Base-by-base conservation (phyloP, 176 grass and related monocot species). In the Cocos nucifera region DNA sequence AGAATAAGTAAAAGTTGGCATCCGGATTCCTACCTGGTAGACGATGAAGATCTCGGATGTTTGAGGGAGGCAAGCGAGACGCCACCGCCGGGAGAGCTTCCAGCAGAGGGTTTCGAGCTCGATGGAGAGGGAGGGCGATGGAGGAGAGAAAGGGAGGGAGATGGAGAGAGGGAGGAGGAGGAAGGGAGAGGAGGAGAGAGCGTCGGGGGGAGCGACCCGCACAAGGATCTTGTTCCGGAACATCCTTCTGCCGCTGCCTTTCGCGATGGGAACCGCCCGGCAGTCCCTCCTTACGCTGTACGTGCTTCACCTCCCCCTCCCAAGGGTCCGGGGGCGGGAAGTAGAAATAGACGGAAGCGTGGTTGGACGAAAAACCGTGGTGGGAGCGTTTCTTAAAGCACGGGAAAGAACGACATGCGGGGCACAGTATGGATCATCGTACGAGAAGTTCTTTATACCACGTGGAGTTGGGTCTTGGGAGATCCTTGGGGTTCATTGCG, bases 61-160 rank as follows among this genome's bases (percentile, higher is more conserved):
- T 53, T 86, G 83, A 30, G 53, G 29, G 61, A 89, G 68, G 71
- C 86, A 95, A 17, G 90, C 79, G 59, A 89, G 66, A 49, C 75
- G 60, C 74, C 68, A 80, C 64, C 66, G 73, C 54, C 86, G 75
- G 54, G 80, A 84, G 30, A 89, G 57, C 83, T 77, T 84, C 77
- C 90, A 84, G 70, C 82, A 95, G 69, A 95, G 74, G 21, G 65
- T 74, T 6, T 89, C 86, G 67, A 95, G 59, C 51, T 89, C 77
- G 53, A 81, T 7, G 1, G 74, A 52, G 17, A 62, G 17, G 53
- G 10, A 29, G 44, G 80, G 51, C 35, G 78, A 74, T 22, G 78
- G 14, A 26, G 86, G 77, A 16, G 55, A 75, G 66, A 78, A 50
- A 66, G 71, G 18, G 69, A 78, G 74, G 8, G 63, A 55, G 18